Evolutionary conservation across 805 yeast species (phyloP).

Genomic region (Sugiyamaella valdiviana): DNA sequence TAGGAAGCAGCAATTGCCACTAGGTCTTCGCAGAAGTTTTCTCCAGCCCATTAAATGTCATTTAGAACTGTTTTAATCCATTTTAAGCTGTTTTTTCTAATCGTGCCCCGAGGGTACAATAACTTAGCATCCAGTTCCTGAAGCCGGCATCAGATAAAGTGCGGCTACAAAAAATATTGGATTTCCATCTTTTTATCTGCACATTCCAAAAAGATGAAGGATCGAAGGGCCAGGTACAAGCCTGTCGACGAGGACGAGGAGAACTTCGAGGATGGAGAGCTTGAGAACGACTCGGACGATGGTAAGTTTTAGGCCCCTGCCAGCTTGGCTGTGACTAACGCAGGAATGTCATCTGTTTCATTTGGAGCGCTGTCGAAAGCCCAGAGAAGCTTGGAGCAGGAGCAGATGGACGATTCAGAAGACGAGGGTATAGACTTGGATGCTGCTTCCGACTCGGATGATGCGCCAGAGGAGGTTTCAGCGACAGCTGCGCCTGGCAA

Average conservation of each 20-base stretch:
- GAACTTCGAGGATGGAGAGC: constrained; percentile 1
- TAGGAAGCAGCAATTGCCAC: too few relatives aligned
- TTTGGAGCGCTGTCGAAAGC: constrained; percentile 28
- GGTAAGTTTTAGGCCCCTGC: background rate
- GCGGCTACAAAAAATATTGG: background rate
- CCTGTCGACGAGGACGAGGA: constrained; percentile 5
- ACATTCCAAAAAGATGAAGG: background rate
- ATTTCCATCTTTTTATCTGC: background rate
- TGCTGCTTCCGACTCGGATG: constrained; percentile 16
- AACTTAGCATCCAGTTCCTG: too few relatives aligned
- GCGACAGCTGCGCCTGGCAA: constrained; percentile 3
- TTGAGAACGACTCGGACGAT: constrained; percentile 4
- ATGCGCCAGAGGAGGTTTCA: constrained; percentile 15
- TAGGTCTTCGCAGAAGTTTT: too few relatives aligned
- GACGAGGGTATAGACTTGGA: constrained; percentile 5
- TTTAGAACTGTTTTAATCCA: too few relatives aligned
- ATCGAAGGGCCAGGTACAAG: constrained; percentile 7
- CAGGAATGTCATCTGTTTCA: constrained; percentile 16
- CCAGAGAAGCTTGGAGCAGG: constrained; percentile 18
- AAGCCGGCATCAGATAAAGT: too few relatives aligned
- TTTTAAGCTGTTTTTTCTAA: too few relatives aligned
- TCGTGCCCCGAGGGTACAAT: too few relatives aligned
- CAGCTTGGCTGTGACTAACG: background rate
- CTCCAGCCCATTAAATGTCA: too few relatives aligned
- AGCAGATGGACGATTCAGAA: constrained; percentile 1